Evolutionary conservation across 768 basidiomycete species (phyloP).

Genomic region (Rhizopogon roseolus): DNA sequence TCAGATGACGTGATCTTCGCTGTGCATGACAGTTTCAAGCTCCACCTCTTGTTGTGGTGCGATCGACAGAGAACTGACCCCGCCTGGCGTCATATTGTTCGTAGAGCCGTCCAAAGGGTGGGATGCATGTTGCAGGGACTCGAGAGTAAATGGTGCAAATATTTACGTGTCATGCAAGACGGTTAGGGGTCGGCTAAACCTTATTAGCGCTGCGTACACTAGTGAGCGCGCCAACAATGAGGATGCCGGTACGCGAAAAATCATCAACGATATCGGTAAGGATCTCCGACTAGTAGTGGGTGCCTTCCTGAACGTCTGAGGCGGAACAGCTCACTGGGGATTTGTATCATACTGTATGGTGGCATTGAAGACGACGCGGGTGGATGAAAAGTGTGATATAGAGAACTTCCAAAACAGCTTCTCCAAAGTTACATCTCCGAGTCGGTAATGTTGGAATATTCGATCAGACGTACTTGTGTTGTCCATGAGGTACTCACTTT

Average conservation of each 20-base stretch:
- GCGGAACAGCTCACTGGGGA: too few relatives aligned
- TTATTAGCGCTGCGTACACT: slow-evolving; percentile 53
- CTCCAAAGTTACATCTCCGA: too few relatives aligned
- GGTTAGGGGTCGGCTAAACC: slow-evolving; percentile 49
- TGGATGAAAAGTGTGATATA: too few relatives aligned
- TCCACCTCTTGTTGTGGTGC: not conserved
- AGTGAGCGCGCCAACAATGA: slow-evolving; percentile 37
- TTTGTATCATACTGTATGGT: too few relatives aligned
- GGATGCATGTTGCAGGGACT: slow-evolving; percentile 32
- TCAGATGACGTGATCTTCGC: not conserved
- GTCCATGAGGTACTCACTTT: too few relatives aligned
- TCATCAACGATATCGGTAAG: too few relatives aligned
- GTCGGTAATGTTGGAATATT: too few relatives aligned
- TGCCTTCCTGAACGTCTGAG: too few relatives aligned
- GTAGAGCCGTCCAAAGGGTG: slow-evolving; percentile 18
- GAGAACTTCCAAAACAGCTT: too few relatives aligned
- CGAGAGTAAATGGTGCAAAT: slow-evolving; percentile 47
- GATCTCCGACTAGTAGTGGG: too few relatives aligned
- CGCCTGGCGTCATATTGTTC: not conserved
- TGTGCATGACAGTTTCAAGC: not conserved
- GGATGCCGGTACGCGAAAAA: slow-evolving; percentile 11
- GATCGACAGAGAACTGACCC: not conserved
- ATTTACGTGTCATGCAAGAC: slow-evolving; percentile 45
- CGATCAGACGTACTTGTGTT: too few relatives aligned
- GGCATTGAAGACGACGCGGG: too few relatives aligned